Evolutionary conservation across 2,329 filamentous ascomycete genomes (phyloP).

Genomic region (Chaetomium sp.): DNA sequence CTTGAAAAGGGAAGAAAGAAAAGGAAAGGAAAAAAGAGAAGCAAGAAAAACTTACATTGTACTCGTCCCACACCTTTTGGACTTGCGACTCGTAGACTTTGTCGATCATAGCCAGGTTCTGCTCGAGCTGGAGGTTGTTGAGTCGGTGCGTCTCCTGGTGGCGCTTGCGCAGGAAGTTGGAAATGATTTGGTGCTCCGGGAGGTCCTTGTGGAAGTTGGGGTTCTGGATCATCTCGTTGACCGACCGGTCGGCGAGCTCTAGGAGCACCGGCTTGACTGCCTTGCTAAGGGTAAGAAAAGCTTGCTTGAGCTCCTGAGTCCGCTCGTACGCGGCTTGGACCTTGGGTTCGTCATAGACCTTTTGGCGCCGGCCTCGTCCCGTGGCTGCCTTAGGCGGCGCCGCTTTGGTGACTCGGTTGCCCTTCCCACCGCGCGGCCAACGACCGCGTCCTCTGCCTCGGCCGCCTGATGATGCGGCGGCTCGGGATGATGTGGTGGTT

Average conservation of each 20-base stretch:
- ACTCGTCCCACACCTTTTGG: conserved; percentile 17
- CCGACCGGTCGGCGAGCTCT: conserved; percentile 55
- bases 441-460: conserved; percentile 34
- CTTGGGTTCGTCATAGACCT: conserved; percentile 48
- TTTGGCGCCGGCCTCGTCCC: conserved; percentile 45
- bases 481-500: conserved; percentile 27
- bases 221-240: conserved; percentile 51
- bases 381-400: conserved; percentile 32
- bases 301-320: conserved; percentile 59
- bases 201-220: conserved; percentile 47
- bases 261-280: conserved; percentile 58
- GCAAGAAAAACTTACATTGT: conserved; percentile 19
- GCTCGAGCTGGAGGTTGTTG: conserved; percentile 20
- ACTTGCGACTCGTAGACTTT: conserved; percentile 22
- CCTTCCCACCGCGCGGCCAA: conserved; percentile 18
- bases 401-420: conserved; percentile 23
- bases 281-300: conserved; percentile 56
- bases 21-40: neutral
- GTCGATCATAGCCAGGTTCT: conserved; percentile 18
- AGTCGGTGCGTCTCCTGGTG: conserved; percentile 28
- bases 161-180: conserved; percentile 44
- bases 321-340: conserved; percentile 56
- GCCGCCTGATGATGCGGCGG: conserved; percentile 15
- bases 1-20: neutral
- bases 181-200: conserved; percentile 46